phyloP scores from a whole-genome alignment of 2,329 filamentous ascomycete species.

The Pseudogymnoascus sp. region DNA sequence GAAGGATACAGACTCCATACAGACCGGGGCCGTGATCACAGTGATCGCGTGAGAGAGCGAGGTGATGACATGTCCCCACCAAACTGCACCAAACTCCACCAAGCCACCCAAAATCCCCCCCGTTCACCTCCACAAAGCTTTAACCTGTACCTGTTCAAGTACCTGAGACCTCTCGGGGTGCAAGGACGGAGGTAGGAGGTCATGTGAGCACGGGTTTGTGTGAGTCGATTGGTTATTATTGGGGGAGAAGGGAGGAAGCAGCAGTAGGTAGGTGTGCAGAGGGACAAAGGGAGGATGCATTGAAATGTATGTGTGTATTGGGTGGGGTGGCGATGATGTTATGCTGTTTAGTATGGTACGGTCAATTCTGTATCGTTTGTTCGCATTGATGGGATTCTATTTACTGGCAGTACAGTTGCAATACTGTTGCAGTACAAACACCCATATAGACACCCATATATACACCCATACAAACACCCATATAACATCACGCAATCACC shows the following conservation, averaged over 20 bases:
- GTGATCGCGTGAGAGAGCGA: conserved; percentile 9
- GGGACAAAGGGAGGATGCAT: not conserved
- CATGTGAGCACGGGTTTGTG: not conserved
- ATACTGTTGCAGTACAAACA: not conserved
- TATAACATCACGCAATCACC: not conserved
- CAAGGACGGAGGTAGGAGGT: not conserved
- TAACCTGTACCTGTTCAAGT: not conserved
- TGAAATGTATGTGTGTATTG: not conserved
- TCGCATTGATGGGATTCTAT: not conserved
- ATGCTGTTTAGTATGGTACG: not conserved
- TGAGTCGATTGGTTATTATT: not conserved
- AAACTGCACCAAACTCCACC: not conserved
- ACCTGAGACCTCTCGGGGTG: not conserved
- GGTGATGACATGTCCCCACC: conserved; percentile 9
- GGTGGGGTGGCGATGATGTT: not conserved
- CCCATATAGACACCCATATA: not conserved
- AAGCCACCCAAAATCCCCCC: not conserved
- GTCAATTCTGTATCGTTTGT: not conserved
- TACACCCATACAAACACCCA: not conserved
- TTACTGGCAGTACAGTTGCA: not conserved
- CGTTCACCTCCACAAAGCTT: not conserved
- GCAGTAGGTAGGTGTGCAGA: not conserved
- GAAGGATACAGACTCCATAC: not conserved
- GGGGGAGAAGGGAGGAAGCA: not conserved
- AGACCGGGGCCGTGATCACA: not conserved